Evolutionary conservation across 225 moss, liverwort and hornwort genomes (phyloP), one percentile per base, ranked within the genome.

Genomic region (Polytrichum commune): DNA sequence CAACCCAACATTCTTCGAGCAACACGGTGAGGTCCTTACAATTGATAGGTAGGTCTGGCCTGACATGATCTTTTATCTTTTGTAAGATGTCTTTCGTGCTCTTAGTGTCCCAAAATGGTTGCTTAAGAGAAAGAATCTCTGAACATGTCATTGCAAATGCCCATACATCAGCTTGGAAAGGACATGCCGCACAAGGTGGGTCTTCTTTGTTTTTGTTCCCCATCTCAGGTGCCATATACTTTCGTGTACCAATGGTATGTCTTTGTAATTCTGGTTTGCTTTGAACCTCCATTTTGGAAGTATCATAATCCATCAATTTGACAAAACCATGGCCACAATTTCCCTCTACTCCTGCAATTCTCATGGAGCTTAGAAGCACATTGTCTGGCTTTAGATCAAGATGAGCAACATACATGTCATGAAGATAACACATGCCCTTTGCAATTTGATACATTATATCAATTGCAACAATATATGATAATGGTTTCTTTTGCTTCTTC

Each of bases 321-420:
- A 57, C 57, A 57, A 57, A 57, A n/a, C 5, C 5, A 57, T 6
- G 5, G 29, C 53, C 13, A 18, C 26, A 57, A 13, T 19, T 28
- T 10, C 18, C 25, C 27, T 8, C 27, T 13, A 7, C 19, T 53
- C 9, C 29, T 55, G 2, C 18, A 53, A 19, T 10, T 5, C 10
- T 5, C 27, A 18, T n/a, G 16, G 69, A n/a, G 7, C 20, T 27
- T 19, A 56, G 0, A 18, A 69, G 53, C 19, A 69, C 56, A 57
- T 69, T 69, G 19, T 55, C 20, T 55, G 69, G 69, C 20, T 69
- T 69, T 55, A 69, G 8, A 29, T 69, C 69, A 27, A 13, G 55
- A 68, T 68, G 68, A 3, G 68, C 53, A 18, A 68, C 68, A 13
- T 68, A 0, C 53, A 26, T 53, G 20, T 57, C 57, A 57, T 69